A percentile compares a stretch with the other conserved stretches of the same genome.
Evolutionary conservation across 371 early-diverging fungal genomes (phyloP).

Genomic region (Actinomortierella ambigua): DNA sequence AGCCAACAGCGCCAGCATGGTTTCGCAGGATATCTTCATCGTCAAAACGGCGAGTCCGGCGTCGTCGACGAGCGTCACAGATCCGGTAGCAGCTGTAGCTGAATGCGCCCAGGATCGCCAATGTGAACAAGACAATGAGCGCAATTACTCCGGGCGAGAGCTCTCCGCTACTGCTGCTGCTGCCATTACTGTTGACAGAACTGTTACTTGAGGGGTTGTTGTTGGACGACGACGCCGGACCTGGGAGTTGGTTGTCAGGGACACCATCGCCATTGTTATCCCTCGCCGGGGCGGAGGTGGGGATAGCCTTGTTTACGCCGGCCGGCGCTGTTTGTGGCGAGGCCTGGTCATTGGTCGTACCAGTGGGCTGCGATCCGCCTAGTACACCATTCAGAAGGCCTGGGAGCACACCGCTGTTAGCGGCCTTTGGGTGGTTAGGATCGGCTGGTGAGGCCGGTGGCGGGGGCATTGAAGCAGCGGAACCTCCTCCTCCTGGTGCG

Average conservation of each 20-base stretch:
- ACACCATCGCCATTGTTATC: not conserved
- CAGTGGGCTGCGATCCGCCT: not conserved
- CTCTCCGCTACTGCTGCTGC: no score
- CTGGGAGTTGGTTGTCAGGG: not conserved
- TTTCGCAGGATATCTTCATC: slow-evolving; percentile 31
- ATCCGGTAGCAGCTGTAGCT: slow-evolving; percentile 30
- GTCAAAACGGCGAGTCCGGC: slow-evolving; percentile 19
- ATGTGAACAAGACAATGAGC: slow-evolving; percentile 10
- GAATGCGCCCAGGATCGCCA: slow-evolving; percentile 15
- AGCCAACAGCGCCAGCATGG: slow-evolving; percentile 29
- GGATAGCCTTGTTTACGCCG: not conserved
- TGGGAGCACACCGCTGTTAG: slow-evolving; percentile 5
- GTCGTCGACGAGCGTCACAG: slow-evolving; percentile 23
- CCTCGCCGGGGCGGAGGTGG: not conserved
- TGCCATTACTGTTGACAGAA: not conserved
- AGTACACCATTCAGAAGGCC: slow-evolving; percentile 12
- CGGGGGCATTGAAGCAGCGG: not conserved
- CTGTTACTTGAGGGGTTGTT: no score
- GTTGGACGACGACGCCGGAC: no score
- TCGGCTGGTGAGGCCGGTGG: slow-evolving; percentile 1
- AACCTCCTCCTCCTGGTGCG: not conserved
- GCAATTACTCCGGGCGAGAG: slow-evolving; percentile 30
- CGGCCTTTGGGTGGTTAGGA: slow-evolving; percentile 4
- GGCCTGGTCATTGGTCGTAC: not conserved
- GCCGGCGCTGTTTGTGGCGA: not conserved